phyloP scores from a whole-genome alignment of 2,329 filamentous ascomycete species.

The Rachicladosporium sp. region DNA sequence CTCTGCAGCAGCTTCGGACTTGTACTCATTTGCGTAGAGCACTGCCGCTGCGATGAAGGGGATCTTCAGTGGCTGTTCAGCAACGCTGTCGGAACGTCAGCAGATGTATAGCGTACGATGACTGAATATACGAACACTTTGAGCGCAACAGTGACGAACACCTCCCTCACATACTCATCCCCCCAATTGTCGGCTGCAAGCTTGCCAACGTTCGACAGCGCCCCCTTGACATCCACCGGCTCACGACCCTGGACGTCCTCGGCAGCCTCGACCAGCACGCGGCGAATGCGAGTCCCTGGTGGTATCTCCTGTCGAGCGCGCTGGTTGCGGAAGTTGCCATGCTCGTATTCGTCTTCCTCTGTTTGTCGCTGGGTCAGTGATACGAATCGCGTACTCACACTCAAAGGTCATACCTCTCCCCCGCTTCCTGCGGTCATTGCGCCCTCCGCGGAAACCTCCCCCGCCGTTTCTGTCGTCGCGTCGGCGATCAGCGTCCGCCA shows the following conservation, averaged over 20 bases:
- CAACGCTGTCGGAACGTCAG: slow-evolving; percentile 32
- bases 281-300: slow-evolving; percentile 55
- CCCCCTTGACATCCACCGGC: slow-evolving; percentile 55
- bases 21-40: slow-evolving; percentile 64
- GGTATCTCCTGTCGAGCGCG: slow-evolving; percentile 59
- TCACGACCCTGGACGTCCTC: slow-evolving; percentile 59
- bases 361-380: neutral
- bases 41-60: slow-evolving; percentile 81
- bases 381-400: no score
- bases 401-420: no score
- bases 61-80: slow-evolving; percentile 96
- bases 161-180: slow-evolving; percentile 62
- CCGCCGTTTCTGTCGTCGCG: no score
- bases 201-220: slow-evolving; percentile 57
- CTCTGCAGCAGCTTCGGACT: slow-evolving; percentile 60
- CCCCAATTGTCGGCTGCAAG: slow-evolving; percentile 73
- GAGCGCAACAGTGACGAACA: slow-evolving; percentile 60
- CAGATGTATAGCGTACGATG: no score
- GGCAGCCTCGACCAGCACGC: slow-evolving; percentile 66
- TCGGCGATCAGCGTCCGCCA: no score
- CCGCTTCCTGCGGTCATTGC: no score
- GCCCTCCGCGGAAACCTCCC: no score
- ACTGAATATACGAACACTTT: slow-evolving; percentile 63
- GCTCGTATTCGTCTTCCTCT: slow-evolving; percentile 72
- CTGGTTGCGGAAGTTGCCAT: slow-evolving; percentile 61